Base-by-base conservation (phyloP, 2,329 filamentous ascomycete genomes). In the Tetracladium maxilliforme region DNA sequence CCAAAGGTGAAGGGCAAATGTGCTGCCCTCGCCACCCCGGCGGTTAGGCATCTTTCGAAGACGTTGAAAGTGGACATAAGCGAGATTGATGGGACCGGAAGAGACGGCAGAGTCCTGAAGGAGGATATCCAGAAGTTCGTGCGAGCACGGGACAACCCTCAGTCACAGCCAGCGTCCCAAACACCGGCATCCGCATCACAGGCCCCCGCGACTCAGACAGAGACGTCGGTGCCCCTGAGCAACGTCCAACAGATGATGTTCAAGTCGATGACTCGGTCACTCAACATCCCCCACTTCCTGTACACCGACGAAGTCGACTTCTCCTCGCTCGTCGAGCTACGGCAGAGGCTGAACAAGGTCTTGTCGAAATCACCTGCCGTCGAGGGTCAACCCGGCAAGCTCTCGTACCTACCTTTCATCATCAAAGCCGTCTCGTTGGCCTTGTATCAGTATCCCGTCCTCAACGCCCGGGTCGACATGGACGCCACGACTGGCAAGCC, bases 391-490 rank as follows among this genome's bases (percentile, higher is more conserved):
- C 49, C 70, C 9, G 54, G 61, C 36, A 84, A 86, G 52, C 60
- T 94, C 30, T 92, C 87, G 2, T 90, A 83, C 49, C 70, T 98
- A 7, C 83, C 90, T 4, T 94, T 98, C 57, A 76, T 95, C 44
- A 71, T 98, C 56, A 98, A 98, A 56, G 87, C 90, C 15, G 72
- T 94, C 23, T 95, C 87, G 12, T 58, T 93, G 35, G 72, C 86
- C 2, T 61, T 98, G 4, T 64, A 76, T 42, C 66, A 78, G 32
- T 87, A 82, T 48, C 87, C 90, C 2, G 61, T 90, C 19, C 71
- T 98, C 33, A 98, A 98, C 47, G 72, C 86, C 4, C 71, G 81
- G 30, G 69, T 98, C 14, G 82, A 94, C 39, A 32, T 57, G 21
- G 56, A 63, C 30, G 32, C 52, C 11, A 62, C 56, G 2, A 44